These are phyloP conservation scores for Curvularia sp. DNA, from an alignment of 2,329 filamentous ascomycete genomes.

Conservation along the genomic window DNA sequence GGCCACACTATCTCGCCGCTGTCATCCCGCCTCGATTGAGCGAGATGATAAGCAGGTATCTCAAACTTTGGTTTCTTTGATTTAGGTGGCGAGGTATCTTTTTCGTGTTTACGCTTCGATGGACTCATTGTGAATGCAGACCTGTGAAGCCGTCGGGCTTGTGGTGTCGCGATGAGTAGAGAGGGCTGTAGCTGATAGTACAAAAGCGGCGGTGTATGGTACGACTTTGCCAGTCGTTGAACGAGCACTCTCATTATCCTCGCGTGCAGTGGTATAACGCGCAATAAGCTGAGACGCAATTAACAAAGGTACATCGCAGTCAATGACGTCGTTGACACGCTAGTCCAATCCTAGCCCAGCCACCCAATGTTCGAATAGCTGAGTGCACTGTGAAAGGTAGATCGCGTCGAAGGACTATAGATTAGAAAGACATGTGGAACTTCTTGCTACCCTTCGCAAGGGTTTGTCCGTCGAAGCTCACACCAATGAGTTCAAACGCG, in stretches of 20 bases:
- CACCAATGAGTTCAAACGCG: slow-evolving; percentile 1
- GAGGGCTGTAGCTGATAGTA: background rate
- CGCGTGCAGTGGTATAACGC: background rate
- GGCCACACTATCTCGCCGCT: slow-evolving; percentile 66
- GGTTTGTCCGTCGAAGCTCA: slow-evolving; percentile 7
- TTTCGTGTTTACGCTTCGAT: slow-evolving; percentile 41
- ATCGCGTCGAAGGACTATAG: background rate
- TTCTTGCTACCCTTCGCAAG: background rate
- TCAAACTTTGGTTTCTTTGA: slow-evolving; percentile 37
- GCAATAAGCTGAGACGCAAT: background rate
- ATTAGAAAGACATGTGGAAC: background rate
- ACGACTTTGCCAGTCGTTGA: background rate
- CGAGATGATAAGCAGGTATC: slow-evolving; percentile 43
- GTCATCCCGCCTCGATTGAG: slow-evolving; percentile 35
- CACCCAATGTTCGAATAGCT: background rate
- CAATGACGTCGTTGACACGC: slow-evolving; percentile 15
- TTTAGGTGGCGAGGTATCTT: slow-evolving; percentile 20
- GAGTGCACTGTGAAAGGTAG: background rate
- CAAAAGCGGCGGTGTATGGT: background rate
- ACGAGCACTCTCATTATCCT: slow-evolving; percentile 6
- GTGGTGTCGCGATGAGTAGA: background rate
- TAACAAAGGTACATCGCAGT: background rate
- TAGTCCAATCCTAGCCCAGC: slow-evolving; percentile 8
- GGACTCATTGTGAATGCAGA: slow-evolving; percentile 31
- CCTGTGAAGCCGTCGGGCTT: slow-evolving; percentile 17